phyloP scores from a whole-genome alignment of 176 grass and related monocot genomes.

The Miscanthus lutarioriparius region DNA sequence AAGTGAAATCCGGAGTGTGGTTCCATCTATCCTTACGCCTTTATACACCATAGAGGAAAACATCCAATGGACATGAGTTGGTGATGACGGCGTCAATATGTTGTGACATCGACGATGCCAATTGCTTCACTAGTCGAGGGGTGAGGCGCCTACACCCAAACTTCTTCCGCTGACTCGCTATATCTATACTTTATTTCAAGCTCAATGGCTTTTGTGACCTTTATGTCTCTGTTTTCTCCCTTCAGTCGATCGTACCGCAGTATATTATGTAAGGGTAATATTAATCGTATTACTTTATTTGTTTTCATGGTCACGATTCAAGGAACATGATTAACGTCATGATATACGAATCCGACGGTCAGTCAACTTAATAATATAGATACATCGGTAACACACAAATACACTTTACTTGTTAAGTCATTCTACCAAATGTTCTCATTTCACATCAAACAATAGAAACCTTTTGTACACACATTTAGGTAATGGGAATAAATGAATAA shows the following conservation, averaged over 20 bases:
- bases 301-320: not conserved
- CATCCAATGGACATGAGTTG: not conserved
- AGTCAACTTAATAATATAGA: not conserved
- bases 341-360: not conserved
- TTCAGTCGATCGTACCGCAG: not conserved
- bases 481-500: not conserved
- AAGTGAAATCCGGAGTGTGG: no score
- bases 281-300: not conserved
- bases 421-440: not conserved
- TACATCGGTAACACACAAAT: not conserved
- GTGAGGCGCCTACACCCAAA: not conserved
- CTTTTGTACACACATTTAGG: not conserved
- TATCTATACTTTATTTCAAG: not conserved
- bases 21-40: not conserved
- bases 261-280: not conserved
- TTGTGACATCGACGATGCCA: not conserved
- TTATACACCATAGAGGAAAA: not conserved
- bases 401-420: not conserved
- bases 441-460: not conserved
- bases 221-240: not conserved
- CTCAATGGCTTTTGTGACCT: not conserved
- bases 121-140: not conserved
- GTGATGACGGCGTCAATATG: not conserved
- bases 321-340: not conserved
- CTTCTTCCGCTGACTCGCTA: not conserved